phyloP scores from a whole-genome alignment of 1,139 yeast genomes.

The Geotrichum fermentans region DNA sequence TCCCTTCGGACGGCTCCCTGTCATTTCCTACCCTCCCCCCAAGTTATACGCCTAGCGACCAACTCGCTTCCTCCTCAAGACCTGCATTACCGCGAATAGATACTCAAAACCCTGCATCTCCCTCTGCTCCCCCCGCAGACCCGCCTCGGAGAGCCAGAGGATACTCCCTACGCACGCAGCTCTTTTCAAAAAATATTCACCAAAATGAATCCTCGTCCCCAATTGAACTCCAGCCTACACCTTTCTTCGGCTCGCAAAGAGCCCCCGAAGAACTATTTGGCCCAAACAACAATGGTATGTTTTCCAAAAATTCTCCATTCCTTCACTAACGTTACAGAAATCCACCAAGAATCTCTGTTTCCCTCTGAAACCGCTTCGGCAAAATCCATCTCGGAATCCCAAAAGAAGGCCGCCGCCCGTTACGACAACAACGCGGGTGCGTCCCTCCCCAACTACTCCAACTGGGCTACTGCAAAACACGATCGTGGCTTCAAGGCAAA shows the following conservation, averaged over 20 bases:
- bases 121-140: background rate
- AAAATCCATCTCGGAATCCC: slow-evolving; percentile 17
- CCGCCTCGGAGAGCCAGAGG: slow-evolving; percentile 52
- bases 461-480: slow-evolving; percentile 33
- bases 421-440: slow-evolving; percentile 24
- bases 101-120: no score
- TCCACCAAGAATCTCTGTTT: slow-evolving; percentile 24
- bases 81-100: no score
- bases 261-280: slow-evolving; percentile 20
- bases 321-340: slow-evolving; percentile 22
- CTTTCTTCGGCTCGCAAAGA: slow-evolving; percentile 10
- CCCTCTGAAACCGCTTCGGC: slow-evolving; percentile 20
- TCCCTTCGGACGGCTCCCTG: background rate
- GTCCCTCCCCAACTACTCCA: slow-evolving; percentile 26
- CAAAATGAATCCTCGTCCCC: slow-evolving; percentile 28
- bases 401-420: slow-evolving; percentile 22
- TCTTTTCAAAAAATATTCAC: slow-evolving; percentile 50
- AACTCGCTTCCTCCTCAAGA: slow-evolving; percentile 2
- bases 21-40: slow-evolving; percentile 14
- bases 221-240: slow-evolving; percentile 21
- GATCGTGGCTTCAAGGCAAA: slow-evolving; percentile 20
- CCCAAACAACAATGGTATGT: slow-evolving; percentile 24
- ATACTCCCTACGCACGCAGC: slow-evolving; percentile 66
- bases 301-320: background rate
- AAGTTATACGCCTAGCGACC: slow-evolving; percentile 6